phyloP scores from a whole-genome alignment of 768 basidiomycete species.

The Clitopilus hobsonii region DNA sequence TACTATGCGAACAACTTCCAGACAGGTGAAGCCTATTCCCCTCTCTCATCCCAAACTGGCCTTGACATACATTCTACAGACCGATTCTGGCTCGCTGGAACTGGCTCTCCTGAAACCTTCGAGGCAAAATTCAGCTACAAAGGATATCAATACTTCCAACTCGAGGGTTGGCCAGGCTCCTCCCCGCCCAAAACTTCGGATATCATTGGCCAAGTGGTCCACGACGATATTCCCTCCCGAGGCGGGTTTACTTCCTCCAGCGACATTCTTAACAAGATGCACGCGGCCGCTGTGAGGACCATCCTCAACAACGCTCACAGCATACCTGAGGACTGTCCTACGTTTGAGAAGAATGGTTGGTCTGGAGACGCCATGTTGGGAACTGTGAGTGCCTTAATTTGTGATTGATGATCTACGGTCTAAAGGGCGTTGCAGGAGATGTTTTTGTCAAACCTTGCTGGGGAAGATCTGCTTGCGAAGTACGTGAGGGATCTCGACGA shows the following conservation, averaged over 20 bases:
- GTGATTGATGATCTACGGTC: background rate
- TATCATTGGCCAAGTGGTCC: slow-evolving; percentile 18
- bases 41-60: background rate
- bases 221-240: slow-evolving; percentile 14
- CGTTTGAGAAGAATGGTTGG: slow-evolving; percentile 28
- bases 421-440: slow-evolving; percentile 15
- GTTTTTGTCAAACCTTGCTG: slow-evolving; percentile 22
- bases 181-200: slow-evolving; percentile 15
- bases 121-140: slow-evolving; percentile 22
- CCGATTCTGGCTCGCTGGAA: slow-evolving; percentile 20
- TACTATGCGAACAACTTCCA: slow-evolving; percentile 21
- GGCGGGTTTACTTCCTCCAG: slow-evolving; percentile 15
- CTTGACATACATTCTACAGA: slow-evolving; percentile 4
- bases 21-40: slow-evolving; percentile 8
- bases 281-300: slow-evolving; percentile 15
- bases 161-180: slow-evolving; percentile 17
- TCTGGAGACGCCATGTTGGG: slow-evolving; percentile 24
- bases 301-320: slow-evolving; percentile 20
- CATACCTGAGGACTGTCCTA: slow-evolving; percentile 21
- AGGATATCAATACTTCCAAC: slow-evolving; percentile 20
- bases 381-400: slow-evolving; percentile 13
- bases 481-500: slow-evolving; percentile 21
- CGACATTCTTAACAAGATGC: slow-evolving; percentile 18
- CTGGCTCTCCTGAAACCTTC: slow-evolving; percentile 15
- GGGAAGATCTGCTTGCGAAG: slow-evolving; percentile 20